phyloP scores from a whole-genome alignment of 805 yeast species.

The Pichia thaimueangensis region DNA sequence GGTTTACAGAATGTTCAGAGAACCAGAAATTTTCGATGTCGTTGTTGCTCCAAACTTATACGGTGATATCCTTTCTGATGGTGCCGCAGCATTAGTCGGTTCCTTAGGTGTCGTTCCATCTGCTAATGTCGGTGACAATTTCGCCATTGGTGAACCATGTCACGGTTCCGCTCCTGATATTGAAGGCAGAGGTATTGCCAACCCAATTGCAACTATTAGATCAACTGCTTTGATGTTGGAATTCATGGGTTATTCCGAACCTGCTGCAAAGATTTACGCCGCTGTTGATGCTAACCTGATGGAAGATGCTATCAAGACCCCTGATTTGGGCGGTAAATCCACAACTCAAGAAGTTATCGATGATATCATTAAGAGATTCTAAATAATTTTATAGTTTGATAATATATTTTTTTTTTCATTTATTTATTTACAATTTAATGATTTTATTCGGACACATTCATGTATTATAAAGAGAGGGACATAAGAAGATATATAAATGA shows the following conservation, averaged over 20 bases:
- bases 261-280: constrained; percentile 86
- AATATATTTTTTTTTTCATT: not conserved
- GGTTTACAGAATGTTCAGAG: constrained; percentile 99
- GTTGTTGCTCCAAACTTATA: constrained; percentile 98
- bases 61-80: constrained; percentile 95
- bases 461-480: too few species aligned
- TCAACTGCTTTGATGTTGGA: constrained; percentile 97
- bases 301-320: constrained; percentile 76
- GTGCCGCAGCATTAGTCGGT: constrained; percentile 97
- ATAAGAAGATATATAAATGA: too few species aligned
- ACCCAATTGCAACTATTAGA: constrained; percentile 97
- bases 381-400: constrained; percentile 9
- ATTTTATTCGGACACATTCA: too few species aligned
- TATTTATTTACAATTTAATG: constrained; percentile 2
- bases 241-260: constrained; percentile 83
- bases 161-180: constrained; percentile 99
- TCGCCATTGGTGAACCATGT: constrained; percentile 98
- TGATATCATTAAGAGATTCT: constrained; percentile 62
- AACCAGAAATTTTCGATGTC: constrained; percentile 95
- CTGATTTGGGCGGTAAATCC: constrained; percentile 90
- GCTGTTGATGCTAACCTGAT: constrained; percentile 92
- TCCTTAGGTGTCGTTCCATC: constrained; percentile 97
- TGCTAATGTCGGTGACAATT: constrained; percentile 93
- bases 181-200: constrained; percentile 89
- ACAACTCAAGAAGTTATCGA: constrained; percentile 81